Evolutionary conservation across 2,329 filamentous ascomycete genomes (phyloP).

Genomic region (Pseudocercospora eumusae): DNA sequence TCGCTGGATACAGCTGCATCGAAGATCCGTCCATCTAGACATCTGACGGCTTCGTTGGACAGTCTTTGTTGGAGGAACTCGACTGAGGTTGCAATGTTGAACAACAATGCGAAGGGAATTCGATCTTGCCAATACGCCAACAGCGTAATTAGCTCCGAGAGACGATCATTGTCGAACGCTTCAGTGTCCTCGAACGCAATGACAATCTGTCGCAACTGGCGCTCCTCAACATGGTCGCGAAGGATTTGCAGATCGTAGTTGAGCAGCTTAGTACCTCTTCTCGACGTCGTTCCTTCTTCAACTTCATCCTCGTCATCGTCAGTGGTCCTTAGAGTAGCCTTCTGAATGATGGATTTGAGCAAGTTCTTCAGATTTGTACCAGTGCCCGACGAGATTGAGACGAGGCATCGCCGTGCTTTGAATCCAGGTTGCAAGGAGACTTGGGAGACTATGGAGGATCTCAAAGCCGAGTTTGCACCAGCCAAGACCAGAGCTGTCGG

Average conservation of each 20-base stretch:
- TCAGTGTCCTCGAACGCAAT: conserved; percentile 80
- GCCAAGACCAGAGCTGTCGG: conserved; percentile 62
- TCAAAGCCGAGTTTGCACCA: conserved; percentile 75
- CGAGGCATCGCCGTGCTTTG: conserved; percentile 56
- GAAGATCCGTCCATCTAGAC: conserved; percentile 70
- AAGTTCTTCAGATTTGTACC: conserved; percentile 71
- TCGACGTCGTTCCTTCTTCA: conserved; percentile 36
- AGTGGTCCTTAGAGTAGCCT: conserved; percentile 55
- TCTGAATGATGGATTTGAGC: conserved; percentile 72
- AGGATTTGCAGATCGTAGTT: conserved; percentile 78
- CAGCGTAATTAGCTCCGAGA: conserved; percentile 70
- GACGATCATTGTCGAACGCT: conserved; percentile 71
- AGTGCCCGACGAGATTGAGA: conserved; percentile 69
- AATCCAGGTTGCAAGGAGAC: conserved; percentile 50
- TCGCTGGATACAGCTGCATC: conserved; percentile 72
- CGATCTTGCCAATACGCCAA: conserved; percentile 72
- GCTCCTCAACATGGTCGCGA: conserved; percentile 59
- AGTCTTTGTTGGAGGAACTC: conserved; percentile 76
- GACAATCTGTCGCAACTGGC: conserved; percentile 61
- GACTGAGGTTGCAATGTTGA: conserved; percentile 79
- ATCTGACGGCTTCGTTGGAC: conserved; percentile 66
- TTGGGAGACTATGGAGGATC: conserved; percentile 72
- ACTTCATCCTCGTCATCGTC: conserved; percentile 59
- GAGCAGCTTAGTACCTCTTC: conserved; percentile 56
- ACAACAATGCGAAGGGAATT: conserved; percentile 74